Evolutionary conservation across 192 early-diverging fungal genomes (phyloP).

Genomic region (Mortierella hygrophila): DNA sequence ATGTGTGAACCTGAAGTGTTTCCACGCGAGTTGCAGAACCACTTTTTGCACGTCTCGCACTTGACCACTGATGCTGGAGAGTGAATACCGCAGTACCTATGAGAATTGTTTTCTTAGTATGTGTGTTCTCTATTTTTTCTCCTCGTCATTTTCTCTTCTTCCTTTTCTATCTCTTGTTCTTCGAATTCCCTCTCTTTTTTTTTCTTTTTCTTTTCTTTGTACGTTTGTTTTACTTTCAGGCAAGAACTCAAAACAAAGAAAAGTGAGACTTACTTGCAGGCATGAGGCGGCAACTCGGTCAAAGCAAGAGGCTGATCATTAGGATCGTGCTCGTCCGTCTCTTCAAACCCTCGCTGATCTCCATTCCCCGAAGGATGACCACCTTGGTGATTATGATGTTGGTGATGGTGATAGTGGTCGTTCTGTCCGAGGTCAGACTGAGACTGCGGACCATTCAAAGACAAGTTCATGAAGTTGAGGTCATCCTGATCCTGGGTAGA

Average conservation of each 20-base stretch:
- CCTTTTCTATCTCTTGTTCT: no score
- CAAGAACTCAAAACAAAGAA: background rate
- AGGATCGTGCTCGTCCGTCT: slow-evolving; percentile 66
- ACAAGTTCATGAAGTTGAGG: slow-evolving; percentile 61
- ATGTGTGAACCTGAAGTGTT: slow-evolving; percentile 95
- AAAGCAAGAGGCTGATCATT: slow-evolving; percentile 62
- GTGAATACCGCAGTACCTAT: slow-evolving; percentile 95
- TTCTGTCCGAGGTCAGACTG: slow-evolving; percentile 28
- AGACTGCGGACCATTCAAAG: slow-evolving; percentile 49
- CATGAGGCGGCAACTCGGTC: slow-evolving; percentile 81
- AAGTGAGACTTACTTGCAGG: slow-evolving; percentile 66
- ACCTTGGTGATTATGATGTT: slow-evolving; percentile 17
- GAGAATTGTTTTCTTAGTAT: background rate
- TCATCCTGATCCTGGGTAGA: slow-evolving; percentile 62
- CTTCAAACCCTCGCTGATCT: slow-evolving; percentile 60
- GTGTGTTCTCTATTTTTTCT: no score
- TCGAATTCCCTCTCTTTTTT: no score
- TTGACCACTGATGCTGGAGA: slow-evolving; percentile 88
- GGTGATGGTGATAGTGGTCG: slow-evolving; percentile 23
- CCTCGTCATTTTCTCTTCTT: no score
- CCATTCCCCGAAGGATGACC: slow-evolving; percentile 7
- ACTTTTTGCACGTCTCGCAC: slow-evolving; percentile 92
- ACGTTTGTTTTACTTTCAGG: background rate
- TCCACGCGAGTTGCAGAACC: slow-evolving; percentile 97
- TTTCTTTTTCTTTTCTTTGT: background rate